Evolutionary conservation across 192 early-diverging fungal genomes (phyloP).

Genomic region (Irineochytrium annulatum): DNA sequence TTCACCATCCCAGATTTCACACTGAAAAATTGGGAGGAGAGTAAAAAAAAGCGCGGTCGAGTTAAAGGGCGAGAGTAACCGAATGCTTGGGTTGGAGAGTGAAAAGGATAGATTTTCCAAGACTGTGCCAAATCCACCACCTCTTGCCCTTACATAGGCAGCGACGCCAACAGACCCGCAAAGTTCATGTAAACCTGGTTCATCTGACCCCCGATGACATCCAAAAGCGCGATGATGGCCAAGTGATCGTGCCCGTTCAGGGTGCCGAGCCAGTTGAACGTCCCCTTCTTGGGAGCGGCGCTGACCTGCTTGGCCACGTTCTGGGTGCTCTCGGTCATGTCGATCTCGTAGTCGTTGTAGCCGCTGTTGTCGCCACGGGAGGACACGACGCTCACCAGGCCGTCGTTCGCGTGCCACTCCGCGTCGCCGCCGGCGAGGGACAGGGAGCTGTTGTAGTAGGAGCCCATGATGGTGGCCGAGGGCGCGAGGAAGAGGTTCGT

Average conservation of each 20-base stretch:
- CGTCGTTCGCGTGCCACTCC: constrained; percentile 25
- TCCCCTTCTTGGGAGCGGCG: not conserved
- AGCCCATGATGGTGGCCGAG: constrained; percentile 10
- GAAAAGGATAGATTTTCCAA: no score
- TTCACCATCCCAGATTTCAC: no score
- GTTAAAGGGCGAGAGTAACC: no score
- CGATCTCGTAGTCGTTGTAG: constrained; percentile 10
- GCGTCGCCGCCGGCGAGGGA: not conserved
- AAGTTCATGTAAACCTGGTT: constrained; percentile 16
- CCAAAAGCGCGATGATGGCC: not conserved
- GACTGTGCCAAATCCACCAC: no score
- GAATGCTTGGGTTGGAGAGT: no score
- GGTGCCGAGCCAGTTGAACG: not conserved
- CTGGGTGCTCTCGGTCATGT: not conserved
- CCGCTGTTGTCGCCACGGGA: constrained; percentile 7
- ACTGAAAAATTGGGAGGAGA: no score
- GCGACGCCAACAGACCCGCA: constrained; percentile 7
- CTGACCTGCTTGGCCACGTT: not conserved
- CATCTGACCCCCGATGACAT: constrained; percentile 15
- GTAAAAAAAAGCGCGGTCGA: no score
- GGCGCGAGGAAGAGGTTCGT: constrained; percentile 10
- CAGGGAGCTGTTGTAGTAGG: constrained; percentile 16
- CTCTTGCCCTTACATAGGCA: not conserved
- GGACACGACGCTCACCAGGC: constrained; percentile 13
- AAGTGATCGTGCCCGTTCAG: constrained; percentile 8